Evolutionary conservation across 2,329 filamentous ascomycete genomes (phyloP), one percentile per base, ranked within the genome.

Genomic region (Fusarium mangiferae): DNA sequence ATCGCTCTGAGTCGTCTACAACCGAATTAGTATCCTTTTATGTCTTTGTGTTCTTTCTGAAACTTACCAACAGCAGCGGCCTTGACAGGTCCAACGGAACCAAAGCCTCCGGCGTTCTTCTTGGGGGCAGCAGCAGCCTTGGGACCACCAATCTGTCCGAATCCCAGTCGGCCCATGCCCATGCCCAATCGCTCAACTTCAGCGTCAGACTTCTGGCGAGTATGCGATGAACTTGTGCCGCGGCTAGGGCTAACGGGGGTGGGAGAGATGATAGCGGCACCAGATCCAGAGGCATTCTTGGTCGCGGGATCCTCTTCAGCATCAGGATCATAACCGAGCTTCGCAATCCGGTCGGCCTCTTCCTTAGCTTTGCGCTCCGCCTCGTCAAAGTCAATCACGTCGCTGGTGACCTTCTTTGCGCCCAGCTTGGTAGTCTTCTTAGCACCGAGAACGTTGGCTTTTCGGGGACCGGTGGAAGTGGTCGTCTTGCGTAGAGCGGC

Each of bases 311-410:
- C 88, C 76, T 89, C 89, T 83, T 97, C 96, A 26, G 94, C 95
- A 73, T 98, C 93, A 2, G 95, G 94, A 78, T 99, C 95, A 80
- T 99, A 99, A 44, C 96, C 96, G 28, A 99, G 87, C 84, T 97
- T 98, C 81, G 93, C 95, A 80, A 98, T 96, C 76, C 96, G 92
- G 83, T 98, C 96, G 6, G 95, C 96, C 83, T 99, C 96, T 83
- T 98, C 96, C 83, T 96, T 97, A 48, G 96, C 96, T 85, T 97
- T 98, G 83, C 94, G 94, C 87, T 99, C 96, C 7, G 95, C 96
- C 82, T 96, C 96, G 74, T 99, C 96, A 79, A 99, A 99, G 85
- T 99, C 96, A 72, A 99, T 95, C 18, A 91, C 85, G 75, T 95
- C 93, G 51, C 87, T 89, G 7, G 88, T 90, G 39, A 97, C 90